Evolutionary conservation across 331 rosid genomes (phyloP).

Genomic region (Rhamnella rubrinervis): DNA sequence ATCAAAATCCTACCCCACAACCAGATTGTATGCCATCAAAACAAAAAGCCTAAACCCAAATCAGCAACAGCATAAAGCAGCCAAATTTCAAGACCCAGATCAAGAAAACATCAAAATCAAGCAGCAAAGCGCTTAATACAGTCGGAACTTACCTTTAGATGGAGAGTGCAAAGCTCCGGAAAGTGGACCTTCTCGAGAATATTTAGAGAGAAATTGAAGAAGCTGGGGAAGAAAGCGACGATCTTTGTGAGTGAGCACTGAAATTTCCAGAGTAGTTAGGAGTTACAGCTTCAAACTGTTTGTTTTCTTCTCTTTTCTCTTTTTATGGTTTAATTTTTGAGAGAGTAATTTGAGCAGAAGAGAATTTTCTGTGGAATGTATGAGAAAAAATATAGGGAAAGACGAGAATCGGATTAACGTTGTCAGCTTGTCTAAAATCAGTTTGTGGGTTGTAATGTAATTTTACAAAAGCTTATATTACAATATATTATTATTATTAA

Average conservation of each 20-base stretch:
- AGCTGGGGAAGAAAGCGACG: slow-evolving; percentile 3
- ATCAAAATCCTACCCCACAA: slow-evolving; percentile 23
- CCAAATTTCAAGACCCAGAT: slow-evolving; percentile 32
- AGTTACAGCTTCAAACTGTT: not conserved
- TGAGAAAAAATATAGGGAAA: slow-evolving; percentile 12
- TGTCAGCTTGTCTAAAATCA: slow-evolving; percentile 8
- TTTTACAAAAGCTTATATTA: too few relatives aligned
- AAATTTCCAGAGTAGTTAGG: slow-evolving; percentile 13
- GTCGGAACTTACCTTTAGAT: slow-evolving; percentile 19
- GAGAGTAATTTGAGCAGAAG: not conserved
- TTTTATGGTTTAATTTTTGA: not conserved
- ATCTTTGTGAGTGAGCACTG: slow-evolving; percentile 1
- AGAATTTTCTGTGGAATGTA: not conserved
- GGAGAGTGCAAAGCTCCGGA: slow-evolving; percentile 14
- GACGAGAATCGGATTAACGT: slow-evolving; percentile 5
- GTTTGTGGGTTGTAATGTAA: not conserved
- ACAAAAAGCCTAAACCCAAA: slow-evolving; percentile 16
- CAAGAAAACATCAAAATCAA: slow-evolving; percentile 23
- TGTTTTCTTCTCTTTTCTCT: not conserved
- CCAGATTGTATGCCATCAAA: slow-evolving; percentile 39
- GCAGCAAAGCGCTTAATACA: slow-evolving; percentile 13
- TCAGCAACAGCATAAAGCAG: slow-evolving; percentile 10
- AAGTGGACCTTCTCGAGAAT: slow-evolving; percentile 13
- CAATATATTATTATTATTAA: too few relatives aligned
- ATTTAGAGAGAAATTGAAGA: not conserved